phyloP scores from a whole-genome alignment of 139 green algal species.

The Micractinium sp. region DNA sequence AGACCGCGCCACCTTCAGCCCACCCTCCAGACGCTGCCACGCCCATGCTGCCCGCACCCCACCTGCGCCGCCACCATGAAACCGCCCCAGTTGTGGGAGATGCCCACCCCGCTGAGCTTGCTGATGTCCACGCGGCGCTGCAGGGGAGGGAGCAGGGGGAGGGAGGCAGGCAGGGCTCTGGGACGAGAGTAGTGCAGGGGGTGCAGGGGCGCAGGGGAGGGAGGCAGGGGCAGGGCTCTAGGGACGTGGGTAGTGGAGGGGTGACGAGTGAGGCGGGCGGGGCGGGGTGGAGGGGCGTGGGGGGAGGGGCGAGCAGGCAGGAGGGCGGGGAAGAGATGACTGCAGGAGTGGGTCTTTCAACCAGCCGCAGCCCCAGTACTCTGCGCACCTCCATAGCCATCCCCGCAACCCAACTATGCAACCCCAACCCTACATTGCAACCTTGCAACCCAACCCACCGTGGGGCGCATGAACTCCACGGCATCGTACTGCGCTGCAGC shows the following conservation, averaged over 20 bases:
- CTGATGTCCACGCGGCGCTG: conserved; percentile 43
- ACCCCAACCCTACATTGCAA: neutral
- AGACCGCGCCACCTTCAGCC: neutral
- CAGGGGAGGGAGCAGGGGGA: neutral
- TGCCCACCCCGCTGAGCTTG: conserved; percentile 37
- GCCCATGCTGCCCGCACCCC: neutral
- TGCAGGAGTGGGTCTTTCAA: too few relatives aligned
- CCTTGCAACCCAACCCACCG: neutral
- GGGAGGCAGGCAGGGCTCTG: neutral
- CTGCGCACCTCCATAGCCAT: neutral
- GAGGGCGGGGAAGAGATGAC: too few relatives aligned
- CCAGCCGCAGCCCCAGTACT: neutral
- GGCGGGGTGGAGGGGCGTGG: neutral
- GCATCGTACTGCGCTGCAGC: neutral
- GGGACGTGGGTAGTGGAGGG: neutral
- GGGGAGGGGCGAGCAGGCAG: neutral
- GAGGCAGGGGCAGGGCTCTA: too few relatives aligned
- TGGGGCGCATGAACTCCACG: conserved; percentile 25
- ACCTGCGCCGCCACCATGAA: conserved; percentile 15
- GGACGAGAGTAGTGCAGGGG: neutral
- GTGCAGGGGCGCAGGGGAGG: neutral
- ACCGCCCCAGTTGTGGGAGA: conserved; percentile 12
- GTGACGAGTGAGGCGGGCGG: neutral
- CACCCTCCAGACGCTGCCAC: neutral
- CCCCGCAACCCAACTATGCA: neutral